Evolutionary conservation across 495 filamentous ascomycete genomes (phyloP).

Genomic region (Xeromyces bisporus): DNA sequence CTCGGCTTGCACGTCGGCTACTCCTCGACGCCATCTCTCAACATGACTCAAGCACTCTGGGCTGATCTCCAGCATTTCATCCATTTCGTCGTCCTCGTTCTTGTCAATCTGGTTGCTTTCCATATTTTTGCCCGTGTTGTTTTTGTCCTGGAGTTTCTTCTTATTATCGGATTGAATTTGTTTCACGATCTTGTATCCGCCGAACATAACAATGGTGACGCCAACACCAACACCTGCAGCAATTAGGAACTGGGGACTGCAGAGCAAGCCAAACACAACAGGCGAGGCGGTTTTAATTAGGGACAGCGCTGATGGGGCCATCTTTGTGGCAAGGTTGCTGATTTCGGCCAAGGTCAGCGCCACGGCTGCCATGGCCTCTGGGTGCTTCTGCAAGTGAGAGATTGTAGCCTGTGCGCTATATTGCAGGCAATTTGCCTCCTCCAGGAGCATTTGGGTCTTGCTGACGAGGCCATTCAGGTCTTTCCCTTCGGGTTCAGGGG

Average conservation of each 20-base stretch:
- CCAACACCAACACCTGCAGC: constrained; percentile 77
- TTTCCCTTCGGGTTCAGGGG: constrained; percentile 38
- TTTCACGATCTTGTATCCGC: constrained; percentile 94
- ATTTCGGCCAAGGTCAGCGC: constrained; percentile 87
- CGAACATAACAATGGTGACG: constrained; percentile 82
- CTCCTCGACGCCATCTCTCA: constrained; percentile 73
- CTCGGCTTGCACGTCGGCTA: constrained; percentile 45
- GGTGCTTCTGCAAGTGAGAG: constrained; percentile 71
- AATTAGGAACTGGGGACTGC: constrained; percentile 83
- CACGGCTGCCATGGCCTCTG: constrained; percentile 86
- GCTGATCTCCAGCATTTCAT: constrained; percentile 41
- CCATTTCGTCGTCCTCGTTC: constrained; percentile 18
- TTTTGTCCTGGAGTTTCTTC: constrained; percentile 81
- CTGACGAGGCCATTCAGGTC: constrained; percentile 47
- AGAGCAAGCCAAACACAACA: constrained; percentile 69
- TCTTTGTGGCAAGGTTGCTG: constrained; percentile 60
- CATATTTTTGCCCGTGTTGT: constrained; percentile 26
- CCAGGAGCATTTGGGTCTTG: constrained; percentile 52
- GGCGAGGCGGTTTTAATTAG: constrained; percentile 65
- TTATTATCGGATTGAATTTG: constrained; percentile 38
- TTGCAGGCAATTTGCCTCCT: constrained; percentile 77
- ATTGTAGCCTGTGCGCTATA: constrained; percentile 73
- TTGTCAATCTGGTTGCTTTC: constrained; percentile 5
- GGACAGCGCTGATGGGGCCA: constrained; percentile 63
- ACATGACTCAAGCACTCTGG: constrained; percentile 44